These are phyloP conservation scores for Geranium rotundifolium DNA, from an alignment of 345 rosid species.

Conservation along the genomic window DNA sequence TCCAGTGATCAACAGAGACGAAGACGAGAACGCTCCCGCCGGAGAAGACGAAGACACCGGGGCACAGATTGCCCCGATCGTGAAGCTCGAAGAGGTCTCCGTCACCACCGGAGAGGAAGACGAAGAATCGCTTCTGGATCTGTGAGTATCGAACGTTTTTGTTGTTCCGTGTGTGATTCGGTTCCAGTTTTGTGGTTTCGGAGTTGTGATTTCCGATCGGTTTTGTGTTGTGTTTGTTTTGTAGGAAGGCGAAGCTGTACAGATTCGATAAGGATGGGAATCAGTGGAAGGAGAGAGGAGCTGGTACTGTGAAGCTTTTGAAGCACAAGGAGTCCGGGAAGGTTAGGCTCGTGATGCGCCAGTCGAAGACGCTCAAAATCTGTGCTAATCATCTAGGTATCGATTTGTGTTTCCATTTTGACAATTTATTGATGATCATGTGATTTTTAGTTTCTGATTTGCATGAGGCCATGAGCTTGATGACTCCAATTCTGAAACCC, in stretches of 20 bases:
- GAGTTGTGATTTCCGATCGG: not conserved
- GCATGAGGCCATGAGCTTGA: too few species aligned
- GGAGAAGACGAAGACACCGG: conserved; percentile 71
- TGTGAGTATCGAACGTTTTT: conserved; percentile 21
- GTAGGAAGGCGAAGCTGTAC: conserved; percentile 65
- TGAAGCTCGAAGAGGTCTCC: conserved; percentile 58
- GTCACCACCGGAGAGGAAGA: conserved; percentile 73
- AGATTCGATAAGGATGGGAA: conserved; percentile 55
- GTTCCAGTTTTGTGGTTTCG: not conserved
- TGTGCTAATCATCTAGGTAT: conserved; percentile 75
- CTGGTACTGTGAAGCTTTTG: conserved; percentile 55
- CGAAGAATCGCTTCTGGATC: conserved; percentile 58
- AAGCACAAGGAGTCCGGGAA: conserved; percentile 56
- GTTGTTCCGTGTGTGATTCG: not conserved
- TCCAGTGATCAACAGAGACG: not conserved
- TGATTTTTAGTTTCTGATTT: too few species aligned
- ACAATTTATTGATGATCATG: not conserved
- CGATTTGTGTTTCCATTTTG: not conserved
- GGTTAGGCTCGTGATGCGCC: conserved; percentile 70
- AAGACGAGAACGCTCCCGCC: not conserved
- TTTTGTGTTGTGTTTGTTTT: conserved; percentile 3
- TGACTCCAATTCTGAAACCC: too few species aligned
- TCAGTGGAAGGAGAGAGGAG: conserved; percentile 73
- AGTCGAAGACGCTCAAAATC: conserved; percentile 81
- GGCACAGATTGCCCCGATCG: conserved; percentile 65